Evolutionary conservation across 78 protist species (phyloP).

Genomic region (Cavenderia fasciculata): DNA sequence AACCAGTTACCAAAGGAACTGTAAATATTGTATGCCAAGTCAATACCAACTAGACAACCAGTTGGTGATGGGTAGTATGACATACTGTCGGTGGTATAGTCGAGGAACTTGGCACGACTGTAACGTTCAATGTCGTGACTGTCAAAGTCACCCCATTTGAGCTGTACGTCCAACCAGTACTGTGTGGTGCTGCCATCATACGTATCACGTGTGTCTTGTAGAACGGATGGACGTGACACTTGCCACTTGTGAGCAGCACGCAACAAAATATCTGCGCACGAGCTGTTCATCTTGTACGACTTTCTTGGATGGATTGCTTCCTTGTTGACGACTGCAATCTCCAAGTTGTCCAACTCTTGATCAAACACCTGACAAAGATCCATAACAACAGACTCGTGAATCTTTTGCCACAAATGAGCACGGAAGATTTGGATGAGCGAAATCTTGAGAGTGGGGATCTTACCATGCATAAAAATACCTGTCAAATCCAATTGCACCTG

Average conservation of each 20-base stretch:
- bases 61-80: slow-evolving; percentile 99
- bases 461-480: slow-evolving; percentile 99
- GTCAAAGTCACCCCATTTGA: slow-evolving; percentile 95
- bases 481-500: slow-evolving; percentile 99
- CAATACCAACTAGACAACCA: slow-evolving; percentile 98
- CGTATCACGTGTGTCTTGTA: slow-evolving; percentile 93
- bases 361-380: slow-evolving; percentile 97
- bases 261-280: slow-evolving; percentile 99
- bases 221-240: slow-evolving; percentile 97
- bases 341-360: slow-evolving; percentile 97
- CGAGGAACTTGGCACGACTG: slow-evolving; percentile 98
- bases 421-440: slow-evolving; percentile 99
- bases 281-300: slow-evolving; percentile 99
- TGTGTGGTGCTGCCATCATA: slow-evolving; percentile 93
- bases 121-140: slow-evolving; percentile 92
- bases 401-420: slow-evolving; percentile 99
- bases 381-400: slow-evolving; percentile 98
- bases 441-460: slow-evolving; percentile 99
- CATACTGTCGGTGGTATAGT: slow-evolving; percentile 98
- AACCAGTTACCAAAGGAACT: slow-evolving; percentile 99
- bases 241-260: slow-evolving; percentile 99
- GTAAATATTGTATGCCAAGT: slow-evolving; percentile 98
- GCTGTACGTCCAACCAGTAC: slow-evolving; percentile 99
- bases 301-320: slow-evolving; percentile 99
- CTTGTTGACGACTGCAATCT: slow-evolving; percentile 99